Base-by-base conservation (phyloP, 2,329 filamentous ascomycete genomes). In the Macrophomina pseudophaseolina region DNA sequence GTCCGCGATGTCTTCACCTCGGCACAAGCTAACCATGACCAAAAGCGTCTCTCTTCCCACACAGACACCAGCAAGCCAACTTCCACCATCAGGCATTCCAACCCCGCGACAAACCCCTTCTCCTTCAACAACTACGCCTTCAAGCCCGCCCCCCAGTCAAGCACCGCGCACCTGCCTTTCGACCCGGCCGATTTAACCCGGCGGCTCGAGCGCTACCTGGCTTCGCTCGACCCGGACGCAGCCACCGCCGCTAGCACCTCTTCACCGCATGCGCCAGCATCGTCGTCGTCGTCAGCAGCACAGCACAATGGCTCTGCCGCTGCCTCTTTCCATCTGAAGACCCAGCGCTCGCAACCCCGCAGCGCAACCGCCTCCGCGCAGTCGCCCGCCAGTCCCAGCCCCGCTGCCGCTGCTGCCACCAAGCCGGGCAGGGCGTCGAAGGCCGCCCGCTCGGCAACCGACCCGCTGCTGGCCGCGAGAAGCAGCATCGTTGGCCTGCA, bases 101-200 rank as follows among this genome's bases (percentile, higher is more conserved):
- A 14, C 40, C 35, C 35, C 11, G 35, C 51, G 16, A 5, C 51
- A 53, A 38, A 53, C 42, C 56, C 58, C 33, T 62, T 30, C 44
- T 62, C 58, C 16, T 62, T 62, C 44, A 62, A 62, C 32, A 62
- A n/a, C n/a, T 62, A 62, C 12, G 30, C 58, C 30, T 51, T 62
- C 58, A 62, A 30, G 42, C 58, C 58, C 32, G 58, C 44, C 3
- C 58, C 42, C 11, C 42, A 62, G 32, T 44, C 58, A 23, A 48
- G 5, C 40, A 5, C 58, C 9, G 16, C 30, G n/a, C 44, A 16
- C 4, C 9, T 18, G 4, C 58, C 58, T 11, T 23, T 62, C 58
- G 58, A 62, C 12, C 44, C 58, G n/a, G 58, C 58, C 58, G 58
- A 62, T 1, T 32, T 62, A 28, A 62, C 58, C 58, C 58, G 58